Percentiles rank a stretch among this genome's conserved stretches.
Conservation (phyloP, 2,329 filamentous ascomycete genomes). For the Cladophialophora bantiana region DNA sequence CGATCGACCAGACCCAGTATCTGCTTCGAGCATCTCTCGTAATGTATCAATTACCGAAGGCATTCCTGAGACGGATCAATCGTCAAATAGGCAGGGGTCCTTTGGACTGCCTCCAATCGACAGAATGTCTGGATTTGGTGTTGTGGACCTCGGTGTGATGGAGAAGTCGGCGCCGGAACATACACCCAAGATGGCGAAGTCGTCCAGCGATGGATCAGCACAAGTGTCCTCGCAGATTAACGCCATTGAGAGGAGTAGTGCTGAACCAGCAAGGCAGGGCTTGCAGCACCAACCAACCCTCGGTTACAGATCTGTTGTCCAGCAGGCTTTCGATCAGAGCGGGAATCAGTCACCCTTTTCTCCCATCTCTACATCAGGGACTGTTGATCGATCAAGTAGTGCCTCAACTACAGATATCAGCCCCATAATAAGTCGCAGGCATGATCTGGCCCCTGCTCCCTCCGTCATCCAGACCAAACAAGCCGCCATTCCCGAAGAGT, state of each 20-base stretch:
- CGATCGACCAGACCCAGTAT: conserved; percentile 39
- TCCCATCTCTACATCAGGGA: conserved; percentile 57
- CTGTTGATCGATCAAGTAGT: conserved; percentile 66
- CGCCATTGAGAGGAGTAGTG: not conserved
- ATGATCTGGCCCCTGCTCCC: conserved; percentile 51
- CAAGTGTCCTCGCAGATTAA: not conserved
- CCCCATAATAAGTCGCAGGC: conserved; percentile 68
- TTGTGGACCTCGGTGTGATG: conserved; percentile 30
- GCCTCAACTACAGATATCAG: conserved; percentile 69
- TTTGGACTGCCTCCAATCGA: conserved; percentile 32
- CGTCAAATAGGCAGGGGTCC: conserved; percentile 4
- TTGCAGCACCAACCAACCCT: conserved; percentile 62
- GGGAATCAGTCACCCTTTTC: conserved; percentile 63
- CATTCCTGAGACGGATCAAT: conserved; percentile 7
- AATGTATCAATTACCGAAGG: conserved; percentile 28
- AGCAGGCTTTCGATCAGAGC: conserved; percentile 69
- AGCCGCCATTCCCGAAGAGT: conserved; percentile 40
- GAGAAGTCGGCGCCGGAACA: conserved; percentile 5
- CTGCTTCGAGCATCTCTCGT: conserved; percentile 32
- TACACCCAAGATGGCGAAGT: not conserved
- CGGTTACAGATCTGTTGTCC: conserved; percentile 66
- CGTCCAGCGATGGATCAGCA: not conserved
- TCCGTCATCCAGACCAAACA: conserved; percentile 63
- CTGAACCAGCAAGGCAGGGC: conserved; percentile 12
- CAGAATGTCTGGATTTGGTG: conserved; percentile 36